Conservation (phyloP, 805 yeast genomes). For the Candida patagonica region DNA sequence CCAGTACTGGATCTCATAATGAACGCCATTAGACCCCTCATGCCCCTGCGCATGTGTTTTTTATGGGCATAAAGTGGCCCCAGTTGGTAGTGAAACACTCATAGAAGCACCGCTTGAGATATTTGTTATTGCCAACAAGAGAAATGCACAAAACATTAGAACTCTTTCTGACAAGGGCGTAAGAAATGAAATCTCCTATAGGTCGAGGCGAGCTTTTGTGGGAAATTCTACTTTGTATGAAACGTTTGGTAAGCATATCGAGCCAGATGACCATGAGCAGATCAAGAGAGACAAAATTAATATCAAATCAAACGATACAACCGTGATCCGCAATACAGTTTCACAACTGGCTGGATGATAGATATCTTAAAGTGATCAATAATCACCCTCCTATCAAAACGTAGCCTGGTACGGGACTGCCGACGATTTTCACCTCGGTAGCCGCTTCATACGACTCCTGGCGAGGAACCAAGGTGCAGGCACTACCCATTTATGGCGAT, state of each 20-base stretch:
- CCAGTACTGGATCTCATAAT: constrained; percentile 6
- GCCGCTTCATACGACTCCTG: constrained; percentile 5
- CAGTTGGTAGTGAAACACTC: constrained; percentile 9
- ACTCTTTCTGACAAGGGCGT: constrained; percentile 7
- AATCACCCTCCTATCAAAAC: constrained; percentile 6
- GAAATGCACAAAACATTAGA: constrained; percentile 6
- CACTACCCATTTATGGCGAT: constrained; percentile 7
- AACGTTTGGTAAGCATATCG: constrained; percentile 10
- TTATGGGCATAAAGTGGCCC: constrained; percentile 7
- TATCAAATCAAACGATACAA: constrained; percentile 7
- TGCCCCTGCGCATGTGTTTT: constrained; percentile 10
- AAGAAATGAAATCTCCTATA: not conserved
- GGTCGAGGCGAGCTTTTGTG: constrained; percentile 1
- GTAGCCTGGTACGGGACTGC: constrained; percentile 7
- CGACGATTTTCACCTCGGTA: constrained; percentile 6
- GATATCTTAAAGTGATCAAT: constrained; percentile 6
- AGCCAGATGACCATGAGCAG: constrained; percentile 7
- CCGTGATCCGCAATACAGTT: constrained; percentile 7
- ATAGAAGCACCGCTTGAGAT: constrained; percentile 6
- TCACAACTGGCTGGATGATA: constrained; percentile 9
- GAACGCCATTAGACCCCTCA: constrained; percentile 11
- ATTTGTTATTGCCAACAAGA: constrained; percentile 3
- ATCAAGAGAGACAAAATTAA: constrained; percentile 3
- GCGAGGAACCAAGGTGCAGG: constrained; percentile 4
- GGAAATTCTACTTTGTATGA: constrained; percentile 8